Base-by-base conservation (phyloP, 331 rosid genomes). In the Cydonia oblonga region DNA sequence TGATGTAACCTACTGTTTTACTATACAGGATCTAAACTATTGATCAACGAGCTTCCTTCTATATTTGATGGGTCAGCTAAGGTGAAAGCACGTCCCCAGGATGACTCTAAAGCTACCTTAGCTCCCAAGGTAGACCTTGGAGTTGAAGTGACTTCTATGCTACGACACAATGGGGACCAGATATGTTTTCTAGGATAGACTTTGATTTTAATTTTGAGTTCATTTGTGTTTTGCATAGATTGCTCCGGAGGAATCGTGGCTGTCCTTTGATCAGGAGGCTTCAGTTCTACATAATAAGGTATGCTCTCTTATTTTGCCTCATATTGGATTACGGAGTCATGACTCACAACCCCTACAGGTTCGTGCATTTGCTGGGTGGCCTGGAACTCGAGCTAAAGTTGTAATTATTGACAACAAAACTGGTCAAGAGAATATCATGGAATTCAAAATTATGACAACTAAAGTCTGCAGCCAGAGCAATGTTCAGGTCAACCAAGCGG, bases 311-410 rank as follows among this genome's bases (percentile, higher is more conserved):
- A 23, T 57, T 71, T 53, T 85, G 42, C 56, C 76, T 72, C 33
- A 51, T 70, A 42, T 57, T 75, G 63, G 74, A 68, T 74, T 24
- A 68, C 58, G 69, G 82, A 80, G 84, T 79, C 74, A 88, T 77
- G 82, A 82, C 87, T 19, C 72, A 75, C 86, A 82, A 82, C 77
- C 75, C 77, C 78, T 81, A 81, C 76, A 93, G 96, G 92, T 93
- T 73, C 97, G 98, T 76, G 97, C 97, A 35, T 91, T 93, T 86
- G 86, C 96, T 89, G 98, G 98, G 61, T 91, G 98, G 97, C 98
- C 98, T 32, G 97, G 98, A 84, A 87, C 97, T 70, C 84, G 87
- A 71, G 91, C 97, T 19, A 89, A 88, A 85, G 75, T 89, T 72
- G 80, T 79, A 66, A 75, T 77, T 22, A 74, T 76, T 72, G 90